A percentile compares a stretch with the other conserved stretches of the same genome.
Evolutionary conservation across 495 filamentous ascomycete species (phyloP).

Genomic region (Podospora didyma): DNA sequence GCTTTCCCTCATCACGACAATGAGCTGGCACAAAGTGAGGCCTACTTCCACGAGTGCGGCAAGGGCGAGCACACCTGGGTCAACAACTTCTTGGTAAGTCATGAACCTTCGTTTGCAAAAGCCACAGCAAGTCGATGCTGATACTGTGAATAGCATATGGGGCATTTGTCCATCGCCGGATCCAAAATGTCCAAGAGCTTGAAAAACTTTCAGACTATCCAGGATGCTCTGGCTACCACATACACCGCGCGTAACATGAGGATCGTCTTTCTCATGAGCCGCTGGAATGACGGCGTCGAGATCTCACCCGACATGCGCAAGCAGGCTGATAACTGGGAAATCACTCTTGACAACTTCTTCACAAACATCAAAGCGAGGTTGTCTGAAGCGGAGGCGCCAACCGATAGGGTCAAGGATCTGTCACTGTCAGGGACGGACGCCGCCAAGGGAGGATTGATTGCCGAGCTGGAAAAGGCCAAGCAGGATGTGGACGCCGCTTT

Average conservation of each 20-base stretch:
- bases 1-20: constrained; percentile 97
- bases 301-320: constrained; percentile 79
- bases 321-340: constrained; percentile 73
- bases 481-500: constrained; percentile 61
- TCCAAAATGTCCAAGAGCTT: constrained; percentile 93
- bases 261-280: constrained; percentile 82
- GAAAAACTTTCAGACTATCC: constrained; percentile 97
- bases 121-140: background rate
- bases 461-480: constrained; percentile 59
- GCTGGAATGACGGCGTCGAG: constrained; percentile 89
- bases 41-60: constrained; percentile 61
- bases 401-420: constrained; percentile 45
- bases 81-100: constrained; percentile 73
- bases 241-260: constrained; percentile 80
- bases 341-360: constrained; percentile 87
- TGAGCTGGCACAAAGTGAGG: constrained; percentile 90
- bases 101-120: background rate
- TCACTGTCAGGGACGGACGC: constrained; percentile 28
- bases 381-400: constrained; percentile 33
- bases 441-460: constrained; percentile 27
- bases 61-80: constrained; percentile 71
- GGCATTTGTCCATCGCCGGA: constrained; percentile 83
- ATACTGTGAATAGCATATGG: too few relatives aligned
- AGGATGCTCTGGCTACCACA: constrained; percentile 67
- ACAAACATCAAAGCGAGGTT: constrained; percentile 65